These are phyloP conservation scores for Globisporangium viniferum DNA, from an alignment of 352 stramenopile species.

Conservation along the genomic window DNA sequence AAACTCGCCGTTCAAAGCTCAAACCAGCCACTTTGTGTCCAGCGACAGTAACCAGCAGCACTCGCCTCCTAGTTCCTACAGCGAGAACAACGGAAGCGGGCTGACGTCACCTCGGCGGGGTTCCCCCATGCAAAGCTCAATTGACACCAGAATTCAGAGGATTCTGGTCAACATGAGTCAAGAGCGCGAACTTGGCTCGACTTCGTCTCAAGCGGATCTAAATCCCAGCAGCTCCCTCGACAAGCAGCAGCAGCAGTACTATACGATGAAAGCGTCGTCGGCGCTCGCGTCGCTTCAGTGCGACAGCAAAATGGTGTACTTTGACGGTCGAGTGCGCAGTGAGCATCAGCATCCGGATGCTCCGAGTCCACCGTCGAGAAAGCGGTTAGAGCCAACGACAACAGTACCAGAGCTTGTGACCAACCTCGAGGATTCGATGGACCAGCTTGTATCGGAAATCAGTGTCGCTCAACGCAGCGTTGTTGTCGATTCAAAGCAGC, in stretches of 20 bases:
- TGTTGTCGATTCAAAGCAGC: background rate
- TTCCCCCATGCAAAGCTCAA: background rate
- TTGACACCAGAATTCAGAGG: background rate
- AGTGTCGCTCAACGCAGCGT: background rate
- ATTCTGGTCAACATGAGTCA: background rate
- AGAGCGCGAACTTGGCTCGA: conserved; percentile 9
- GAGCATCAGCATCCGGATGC: background rate
- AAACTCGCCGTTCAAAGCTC: background rate
- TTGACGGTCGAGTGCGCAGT: conserved; percentile 26
- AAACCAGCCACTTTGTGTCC: background rate
- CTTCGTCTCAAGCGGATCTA: background rate
- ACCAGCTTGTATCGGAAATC: conserved; percentile 12
- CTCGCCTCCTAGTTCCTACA: background rate
- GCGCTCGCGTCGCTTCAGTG: conserved; percentile 28
- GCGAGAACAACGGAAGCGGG: background rate
- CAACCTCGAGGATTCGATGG: conserved; percentile 17
- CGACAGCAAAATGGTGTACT: conserved; percentile 63
- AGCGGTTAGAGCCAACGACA: background rate
- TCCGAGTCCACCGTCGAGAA: background rate
- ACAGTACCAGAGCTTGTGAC: background rate
- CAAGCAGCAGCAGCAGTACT: background rate
- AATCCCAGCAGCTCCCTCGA: background rate
- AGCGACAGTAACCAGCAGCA: background rate
- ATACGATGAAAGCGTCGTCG: background rate
- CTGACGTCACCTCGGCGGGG: background rate